Base-by-base conservation (phyloP, 768 basidiomycete genomes). In the Psilocybe cyanescens region DNA sequence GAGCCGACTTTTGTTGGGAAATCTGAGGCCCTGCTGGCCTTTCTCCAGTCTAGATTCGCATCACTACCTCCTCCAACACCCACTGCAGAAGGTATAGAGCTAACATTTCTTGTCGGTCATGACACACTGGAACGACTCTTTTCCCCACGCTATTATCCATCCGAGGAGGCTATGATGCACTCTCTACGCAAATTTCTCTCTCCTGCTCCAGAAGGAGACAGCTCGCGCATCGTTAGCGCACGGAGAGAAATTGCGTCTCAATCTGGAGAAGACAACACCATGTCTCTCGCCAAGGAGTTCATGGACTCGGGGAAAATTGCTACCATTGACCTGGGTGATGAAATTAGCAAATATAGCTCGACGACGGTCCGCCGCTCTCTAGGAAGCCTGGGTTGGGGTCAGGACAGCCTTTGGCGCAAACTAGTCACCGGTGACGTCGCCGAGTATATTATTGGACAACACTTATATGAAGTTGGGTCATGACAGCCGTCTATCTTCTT, bases 1-100 rank as follows among this genome's bases (percentile, higher is more conserved):
- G 92, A 94, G 68, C 94, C 95, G 9, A 93, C 89, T 0, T 97
- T 98, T 72, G 90, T 92, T 28, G 86, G 88, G 16, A 98, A 98
- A 75, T 89, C 91, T 12, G 73, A 72, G 9, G 74, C 79, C 45
- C 75, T 97, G 30, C 83, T 80, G 51, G 67, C 69, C 6, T 88
- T 83, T 68, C 78, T 92, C 44, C 73, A 67, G 47, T 64, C 67
- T 12, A 76, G 79, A 28, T 64, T 84, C 30, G 59, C 67, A 33
- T 35, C 62, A 72, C 47, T 66, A 31, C 31, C 61, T 33, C 55
- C 61, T 31, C 46, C 60, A 39, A 63, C 56, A 39, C 31, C 52
- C 33, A 48, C 51, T 9, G 37, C 62, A 4, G 30, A 61, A 19
- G 62, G 70, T 35, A 71, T 81, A 3, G 80, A 83, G 60, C 74